These are phyloP conservation scores for Suillus plorans DNA, from an alignment of 768 basidiomycete genomes.

Conservation along the genomic window DNA sequence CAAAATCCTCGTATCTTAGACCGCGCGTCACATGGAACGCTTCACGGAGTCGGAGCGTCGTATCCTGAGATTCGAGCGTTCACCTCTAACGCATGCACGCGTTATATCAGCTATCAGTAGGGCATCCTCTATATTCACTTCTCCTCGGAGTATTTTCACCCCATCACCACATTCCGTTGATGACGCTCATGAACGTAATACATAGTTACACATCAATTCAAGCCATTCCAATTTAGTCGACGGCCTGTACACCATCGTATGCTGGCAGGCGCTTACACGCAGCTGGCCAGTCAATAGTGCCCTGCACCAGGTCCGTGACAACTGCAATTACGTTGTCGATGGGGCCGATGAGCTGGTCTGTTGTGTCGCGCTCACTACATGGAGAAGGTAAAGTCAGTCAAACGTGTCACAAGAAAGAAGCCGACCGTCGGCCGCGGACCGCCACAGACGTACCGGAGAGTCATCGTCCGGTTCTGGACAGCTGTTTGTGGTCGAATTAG, in stretches of 20 bases:
- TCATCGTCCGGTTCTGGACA: slow-evolving; percentile 89
- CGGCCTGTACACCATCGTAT: slow-evolving; percentile 89
- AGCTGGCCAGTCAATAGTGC: slow-evolving; percentile 72
- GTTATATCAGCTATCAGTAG: slow-evolving; percentile 9
- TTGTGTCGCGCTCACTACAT: slow-evolving; percentile 89
- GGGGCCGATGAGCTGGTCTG: slow-evolving; percentile 84
- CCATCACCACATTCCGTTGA: slow-evolving; percentile 1
- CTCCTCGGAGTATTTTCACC: slow-evolving; percentile 16
- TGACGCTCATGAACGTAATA: not conserved
- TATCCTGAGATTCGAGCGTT: not conserved
- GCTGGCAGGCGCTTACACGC: slow-evolving; percentile 69
- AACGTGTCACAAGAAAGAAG: slow-evolving; percentile 3
- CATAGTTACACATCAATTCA: not conserved
- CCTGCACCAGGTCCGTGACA: slow-evolving; percentile 76
- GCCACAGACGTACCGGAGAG: slow-evolving; percentile 68
- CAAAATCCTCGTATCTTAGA: not conserved
- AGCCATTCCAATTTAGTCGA: slow-evolving; percentile 40
- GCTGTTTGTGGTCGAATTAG: slow-evolving; percentile 46
- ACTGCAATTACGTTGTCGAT: slow-evolving; percentile 87
- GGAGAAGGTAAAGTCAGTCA: slow-evolving; percentile 3
- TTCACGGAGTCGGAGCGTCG: slow-evolving; percentile 6
- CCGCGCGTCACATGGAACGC: not conserved
- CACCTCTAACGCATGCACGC: not conserved
- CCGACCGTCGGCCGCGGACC: not conserved
- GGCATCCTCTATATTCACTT: slow-evolving; percentile 9